Evolutionary conservation across 176 grass and related monocot species (phyloP), one percentile per base, ranked within the genome.

Genomic region (Poa annua): DNA sequence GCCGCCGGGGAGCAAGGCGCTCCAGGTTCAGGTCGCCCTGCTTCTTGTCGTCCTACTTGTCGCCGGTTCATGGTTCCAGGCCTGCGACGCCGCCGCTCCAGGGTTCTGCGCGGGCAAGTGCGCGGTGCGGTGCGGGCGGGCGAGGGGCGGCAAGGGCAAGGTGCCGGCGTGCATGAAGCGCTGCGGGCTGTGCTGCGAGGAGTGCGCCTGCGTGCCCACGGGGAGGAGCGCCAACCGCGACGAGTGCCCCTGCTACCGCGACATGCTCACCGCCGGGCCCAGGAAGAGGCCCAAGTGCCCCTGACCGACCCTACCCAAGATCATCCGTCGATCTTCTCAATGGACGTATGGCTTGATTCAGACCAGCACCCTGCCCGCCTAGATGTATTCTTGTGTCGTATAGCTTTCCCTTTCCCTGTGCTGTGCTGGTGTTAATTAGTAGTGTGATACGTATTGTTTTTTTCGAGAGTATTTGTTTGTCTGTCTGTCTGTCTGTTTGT

Each of bases 241-340:
- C 70, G 91, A 92, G 77, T 89, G 90, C 87, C 90, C 90, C 61
- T 92, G 90, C 90, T 92, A 92, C 80, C 84, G 80, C 68, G 80
- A 89, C 86, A 92, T 86, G 90, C 80, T 75, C 83, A 86, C 88
- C 65, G 52, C 78, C 16, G 88, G 78, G 22, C 66, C 41, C 21
- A 53, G n/a, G 44, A 85, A 79, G 83, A 77, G 53, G 71, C 78
- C 88, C 1, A 89, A 86, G 83, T 85, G 87, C 76, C 82, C 87
- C 22, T 80, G 74, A 86, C 0, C 9, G 4, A 5, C 59, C 59
- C 4, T 10, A 29, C 29, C 4, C 39, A 4, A 10, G 25, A 42
- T 34, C 4, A 9, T 21, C 66, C 0, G 44, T 11, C 65, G 17
- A 36, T 42, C 63, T 66, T 3, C 66, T 41, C 36, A 69, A 21